Conservation (phyloP, 805 yeast species). For the Sugiyamaella smithiae region DNA sequence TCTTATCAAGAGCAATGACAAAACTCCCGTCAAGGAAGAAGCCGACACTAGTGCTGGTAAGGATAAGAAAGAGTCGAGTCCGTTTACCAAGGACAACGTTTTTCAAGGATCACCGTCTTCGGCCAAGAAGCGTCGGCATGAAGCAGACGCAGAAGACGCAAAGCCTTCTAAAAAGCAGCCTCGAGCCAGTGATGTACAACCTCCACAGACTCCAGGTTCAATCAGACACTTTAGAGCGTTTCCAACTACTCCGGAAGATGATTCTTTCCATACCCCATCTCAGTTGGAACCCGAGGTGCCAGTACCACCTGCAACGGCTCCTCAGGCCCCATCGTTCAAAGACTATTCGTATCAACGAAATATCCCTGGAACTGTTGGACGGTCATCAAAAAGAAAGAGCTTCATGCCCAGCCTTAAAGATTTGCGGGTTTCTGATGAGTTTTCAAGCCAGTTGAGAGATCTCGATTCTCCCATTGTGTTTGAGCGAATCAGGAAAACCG, state of each 20-base stretch:
- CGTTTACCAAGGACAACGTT: slow-evolving; percentile 14
- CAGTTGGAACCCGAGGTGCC: slow-evolving; percentile 2
- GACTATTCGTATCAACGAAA: slow-evolving; percentile 8
- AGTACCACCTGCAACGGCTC: slow-evolving; percentile 15
- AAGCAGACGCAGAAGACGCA: background rate
- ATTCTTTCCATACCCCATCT: slow-evolving; percentile 10
- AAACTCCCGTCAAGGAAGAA: background rate
- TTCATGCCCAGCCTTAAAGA: slow-evolving; percentile 25
- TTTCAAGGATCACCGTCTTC: slow-evolving; percentile 15
- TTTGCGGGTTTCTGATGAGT: slow-evolving; percentile 21
- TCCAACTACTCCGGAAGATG: slow-evolving; percentile 18
- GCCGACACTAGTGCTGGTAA: background rate
- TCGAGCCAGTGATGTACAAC: background rate
- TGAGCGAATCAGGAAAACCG: slow-evolving; percentile 5
- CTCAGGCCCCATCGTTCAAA: slow-evolving; percentile 1
- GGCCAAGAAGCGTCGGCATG: slow-evolving; percentile 2
- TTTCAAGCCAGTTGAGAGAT: slow-evolving; percentile 11
- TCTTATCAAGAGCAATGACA: background rate
- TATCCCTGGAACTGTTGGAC: background rate
- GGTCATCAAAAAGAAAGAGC: slow-evolving; percentile 18
- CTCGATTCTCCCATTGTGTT: slow-evolving; percentile 5
- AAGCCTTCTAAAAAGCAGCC: slow-evolving; percentile 13
- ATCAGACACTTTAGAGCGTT: slow-evolving; percentile 17
- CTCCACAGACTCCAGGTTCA: slow-evolving; percentile 11
- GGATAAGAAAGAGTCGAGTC: slow-evolving; percentile 9